Conservation (phyloP, 495 filamentous ascomycete species). For the Neurospora pannonica region DNA sequence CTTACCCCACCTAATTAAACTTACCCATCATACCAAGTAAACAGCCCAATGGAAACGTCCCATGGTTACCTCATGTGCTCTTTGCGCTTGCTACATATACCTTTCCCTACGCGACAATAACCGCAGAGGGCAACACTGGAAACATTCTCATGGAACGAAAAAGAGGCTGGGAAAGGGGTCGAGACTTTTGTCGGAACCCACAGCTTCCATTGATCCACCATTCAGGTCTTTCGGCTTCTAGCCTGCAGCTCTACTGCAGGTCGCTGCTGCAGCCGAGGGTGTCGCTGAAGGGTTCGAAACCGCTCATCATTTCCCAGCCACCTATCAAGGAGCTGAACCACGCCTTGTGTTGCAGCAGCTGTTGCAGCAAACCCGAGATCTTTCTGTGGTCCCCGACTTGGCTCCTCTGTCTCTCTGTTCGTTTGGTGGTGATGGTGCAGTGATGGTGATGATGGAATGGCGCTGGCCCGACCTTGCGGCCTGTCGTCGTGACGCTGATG, state of each 20-base stretch:
- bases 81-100: background rate
- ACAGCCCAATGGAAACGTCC: background rate
- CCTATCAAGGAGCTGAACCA: constrained; percentile 4
- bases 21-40: too few relatives aligned
- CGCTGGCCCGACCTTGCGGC: background rate
- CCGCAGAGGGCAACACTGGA: constrained; percentile 13
- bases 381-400: constrained; percentile 5
- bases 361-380: constrained; percentile 16
- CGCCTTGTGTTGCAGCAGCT: constrained; percentile 2
- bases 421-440: background rate
- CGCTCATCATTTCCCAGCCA: constrained; percentile 4
- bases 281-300: constrained; percentile 3
- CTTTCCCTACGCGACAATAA: background rate
- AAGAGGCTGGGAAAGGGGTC: constrained; percentile 19
- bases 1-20: too few relatives aligned
- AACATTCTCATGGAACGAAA: background rate
- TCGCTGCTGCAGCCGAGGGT: constrained; percentile 17
- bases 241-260: constrained; percentile 12
- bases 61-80: background rate
- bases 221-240: constrained; percentile 5
- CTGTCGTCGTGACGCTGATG: background rate
- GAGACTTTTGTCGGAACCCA: background rate
- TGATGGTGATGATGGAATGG: background rate
- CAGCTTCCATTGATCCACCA: constrained; percentile 13
- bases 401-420: background rate